These are phyloP conservation scores for Mariannaea elegans DNA, from an alignment of 2,329 filamentous ascomycete genomes.

Conservation along the genomic window DNA sequence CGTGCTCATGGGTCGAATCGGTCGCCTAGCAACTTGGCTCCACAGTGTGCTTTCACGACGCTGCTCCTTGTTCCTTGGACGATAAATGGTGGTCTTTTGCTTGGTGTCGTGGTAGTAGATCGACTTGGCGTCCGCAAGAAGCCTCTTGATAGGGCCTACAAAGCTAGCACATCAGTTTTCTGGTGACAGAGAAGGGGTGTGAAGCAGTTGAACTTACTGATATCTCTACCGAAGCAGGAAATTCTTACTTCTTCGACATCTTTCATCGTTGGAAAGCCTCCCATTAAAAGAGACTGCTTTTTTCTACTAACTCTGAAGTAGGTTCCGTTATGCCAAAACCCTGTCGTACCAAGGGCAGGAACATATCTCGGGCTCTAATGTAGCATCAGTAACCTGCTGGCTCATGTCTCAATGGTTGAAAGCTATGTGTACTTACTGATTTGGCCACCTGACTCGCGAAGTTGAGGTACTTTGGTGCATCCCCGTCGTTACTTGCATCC, in stretches of 20 bases:
- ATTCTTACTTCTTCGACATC: conserved; percentile 63
- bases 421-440: conserved; percentile 52
- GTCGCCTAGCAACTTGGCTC: conserved; percentile 67
- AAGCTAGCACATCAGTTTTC: not conserved
- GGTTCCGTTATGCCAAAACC: conserved; percentile 62
- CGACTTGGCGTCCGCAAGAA: conserved; percentile 63
- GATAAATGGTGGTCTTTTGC: conserved; percentile 67
- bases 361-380: conserved; percentile 59
- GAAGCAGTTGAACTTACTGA: conserved; percentile 32
- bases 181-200: not conserved
- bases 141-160: conserved; percentile 61
- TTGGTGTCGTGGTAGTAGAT: conserved; percentile 61
- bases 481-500: conserved; percentile 45
- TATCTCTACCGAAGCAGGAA: conserved; percentile 62
- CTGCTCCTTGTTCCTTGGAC: conserved; percentile 57
- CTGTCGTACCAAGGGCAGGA: conserved; percentile 61
- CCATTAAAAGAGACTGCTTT: conserved; percentile 51
- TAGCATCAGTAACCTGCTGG: too few species aligned
- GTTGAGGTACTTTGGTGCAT: conserved; percentile 59
- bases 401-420: too few species aligned
- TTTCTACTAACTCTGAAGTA: conserved; percentile 60
- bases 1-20: conserved; percentile 76
- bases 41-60: conserved; percentile 60
- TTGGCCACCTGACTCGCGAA: conserved; percentile 67
- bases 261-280: conserved; percentile 51